phyloP scores from a whole-genome alignment of 2,329 filamentous ascomycete species.

The Penicillium fuscoglaucum region DNA sequence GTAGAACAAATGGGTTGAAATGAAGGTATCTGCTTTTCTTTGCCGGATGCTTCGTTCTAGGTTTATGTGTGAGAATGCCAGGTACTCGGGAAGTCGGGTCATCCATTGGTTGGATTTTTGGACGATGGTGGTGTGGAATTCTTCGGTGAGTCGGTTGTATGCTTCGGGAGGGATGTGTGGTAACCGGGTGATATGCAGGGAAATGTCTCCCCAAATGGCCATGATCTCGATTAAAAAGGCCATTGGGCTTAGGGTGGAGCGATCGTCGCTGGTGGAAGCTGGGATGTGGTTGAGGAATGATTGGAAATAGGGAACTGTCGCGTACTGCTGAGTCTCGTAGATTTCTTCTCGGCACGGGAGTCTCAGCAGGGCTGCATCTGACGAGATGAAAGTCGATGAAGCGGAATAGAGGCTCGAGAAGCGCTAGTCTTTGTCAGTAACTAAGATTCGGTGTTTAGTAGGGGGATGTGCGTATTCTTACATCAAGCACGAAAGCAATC shows the following conservation, averaged over 20 bases:
- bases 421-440: conserved; percentile 43
- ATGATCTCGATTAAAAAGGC: conserved; percentile 63
- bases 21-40: conserved; percentile 59
- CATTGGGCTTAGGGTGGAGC: conserved; percentile 52
- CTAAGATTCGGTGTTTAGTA: conserved; percentile 11
- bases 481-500: conserved; percentile 69
- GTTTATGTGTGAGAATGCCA: conserved; percentile 58
- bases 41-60: conserved; percentile 56
- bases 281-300: conserved; percentile 49
- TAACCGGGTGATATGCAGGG: conserved; percentile 59
- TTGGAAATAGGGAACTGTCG: conserved; percentile 62
- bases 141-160: conserved; percentile 51
- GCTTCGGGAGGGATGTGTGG: conserved; percentile 46
- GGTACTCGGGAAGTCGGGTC: conserved; percentile 54
- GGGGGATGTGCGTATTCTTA: conserved; percentile 38
- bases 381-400: conserved; percentile 57
- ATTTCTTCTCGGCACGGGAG: conserved; percentile 62
- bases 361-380: conserved; percentile 66
- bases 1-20: conserved; percentile 67
- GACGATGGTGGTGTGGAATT: conserved; percentile 55
- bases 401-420: conserved; percentile 61
- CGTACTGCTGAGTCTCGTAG: conserved; percentile 62
- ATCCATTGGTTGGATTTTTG: conserved; percentile 61
- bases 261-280: conserved; percentile 38
- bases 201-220: conserved; percentile 65